Conservation (phyloP, 1,284 basidiomycete genomes). For the Irpex rosettiformis region DNA sequence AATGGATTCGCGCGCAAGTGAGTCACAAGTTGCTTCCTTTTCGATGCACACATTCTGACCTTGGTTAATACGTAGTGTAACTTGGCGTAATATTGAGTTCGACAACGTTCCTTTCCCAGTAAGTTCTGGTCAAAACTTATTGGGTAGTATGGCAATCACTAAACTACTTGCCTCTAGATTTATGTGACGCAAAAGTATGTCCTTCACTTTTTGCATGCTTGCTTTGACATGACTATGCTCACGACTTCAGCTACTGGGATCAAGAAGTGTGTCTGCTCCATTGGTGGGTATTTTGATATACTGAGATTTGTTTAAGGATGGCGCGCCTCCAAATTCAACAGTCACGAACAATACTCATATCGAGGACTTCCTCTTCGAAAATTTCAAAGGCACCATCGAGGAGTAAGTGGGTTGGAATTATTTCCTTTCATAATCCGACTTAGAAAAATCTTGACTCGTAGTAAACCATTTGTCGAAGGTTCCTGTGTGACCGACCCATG, state of each 20-base stretch:
- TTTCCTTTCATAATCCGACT: neutral
- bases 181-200: conserved; percentile 61
- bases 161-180: conserved; percentile 33
- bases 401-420: conserved; percentile 38
- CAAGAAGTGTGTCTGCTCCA: conserved; percentile 39
- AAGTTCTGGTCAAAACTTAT: no score
- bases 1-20: conserved; percentile 56
- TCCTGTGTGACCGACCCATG: conserved; percentile 56
- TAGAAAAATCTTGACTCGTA: conserved; percentile 17
- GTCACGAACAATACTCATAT: conserved; percentile 51
- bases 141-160: neutral
- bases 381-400: conserved; percentile 47
- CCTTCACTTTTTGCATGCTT: neutral
- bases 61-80: conserved; percentile 36
- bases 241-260: conserved; percentile 50
- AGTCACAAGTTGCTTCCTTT: conserved; percentile 14
- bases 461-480: conserved; percentile 51
- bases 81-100: conserved; percentile 56
- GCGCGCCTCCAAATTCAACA: conserved; percentile 41
- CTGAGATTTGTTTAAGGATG: conserved; percentile 19
- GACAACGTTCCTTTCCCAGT: conserved; percentile 53
- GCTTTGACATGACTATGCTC: neutral
- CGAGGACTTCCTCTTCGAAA: conserved; percentile 51
- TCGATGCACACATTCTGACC: neutral
- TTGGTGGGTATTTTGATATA: neutral